Evolutionary conservation across 2,329 filamentous ascomycete species (phyloP), one percentile per base, ranked within the genome.

Genomic region (Monilinia laxa): DNA sequence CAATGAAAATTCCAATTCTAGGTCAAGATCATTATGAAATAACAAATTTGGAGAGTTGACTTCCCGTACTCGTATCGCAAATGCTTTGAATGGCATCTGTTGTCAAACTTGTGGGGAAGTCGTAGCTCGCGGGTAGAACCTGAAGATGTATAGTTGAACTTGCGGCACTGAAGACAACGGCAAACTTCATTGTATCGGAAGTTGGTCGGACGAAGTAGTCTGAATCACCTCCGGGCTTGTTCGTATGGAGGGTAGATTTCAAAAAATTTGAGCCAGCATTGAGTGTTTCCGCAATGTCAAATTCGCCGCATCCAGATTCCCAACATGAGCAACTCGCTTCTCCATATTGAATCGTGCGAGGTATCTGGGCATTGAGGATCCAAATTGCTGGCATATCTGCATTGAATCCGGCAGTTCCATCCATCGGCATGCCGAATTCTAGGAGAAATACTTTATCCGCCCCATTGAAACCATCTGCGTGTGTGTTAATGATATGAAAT

Each of bases 221-320:
- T 40, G 85, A 87, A 75, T 87, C 86, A 63, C 90, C 89, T 45
- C 85, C 88, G 38, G 85, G 80, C 60, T 84, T 80, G 70, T 86
- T 84, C 69, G 82, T 79, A 78, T 93, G 90, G 72, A 92, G 81
- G 20, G 89, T 91, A 51, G 86, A 87, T 79, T 90, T 92, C 78
- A 86, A 85, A 73, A 86, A 86, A 54, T 80, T 82, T 75, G 89
- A 86, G 38, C 90, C 90, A 0, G 82, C 76, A 68, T 83, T 81
- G 52, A 93, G 84, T 31, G 91, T 83, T 79, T 93, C 91, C 73
- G 89, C 87, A 64, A 93, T 82, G 74, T 94, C 91, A 69, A 90
- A 85, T 79, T 94, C 91, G 72, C 89, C 90, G 74, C 90, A 93
- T 49, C 85, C 86, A 73, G 69, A 89, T 16, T 77, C 78, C 90